These are phyloP conservation scores for Grosmannia penicillata DNA, from an alignment of 2,329 filamentous ascomycete genomes.

Conservation along the genomic window DNA sequence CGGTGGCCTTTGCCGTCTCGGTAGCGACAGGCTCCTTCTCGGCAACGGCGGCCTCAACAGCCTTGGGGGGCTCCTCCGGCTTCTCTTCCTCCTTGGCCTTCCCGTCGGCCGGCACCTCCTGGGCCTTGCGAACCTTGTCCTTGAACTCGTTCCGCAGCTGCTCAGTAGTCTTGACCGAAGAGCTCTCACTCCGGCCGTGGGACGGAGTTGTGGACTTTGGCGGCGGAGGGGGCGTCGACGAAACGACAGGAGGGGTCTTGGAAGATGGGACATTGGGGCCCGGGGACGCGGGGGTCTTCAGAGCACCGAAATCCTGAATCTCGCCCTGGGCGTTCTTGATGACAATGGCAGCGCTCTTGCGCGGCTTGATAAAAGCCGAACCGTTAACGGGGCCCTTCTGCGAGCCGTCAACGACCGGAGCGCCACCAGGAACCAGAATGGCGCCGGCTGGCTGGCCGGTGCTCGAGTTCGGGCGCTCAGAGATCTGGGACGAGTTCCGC, in stretches of 20 bases:
- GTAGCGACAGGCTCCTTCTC: neutral
- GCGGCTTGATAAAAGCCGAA: conserved; percentile 33
- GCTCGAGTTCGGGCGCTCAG: conserved; percentile 50
- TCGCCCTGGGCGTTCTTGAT: conserved; percentile 80
- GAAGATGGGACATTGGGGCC: conserved; percentile 34
- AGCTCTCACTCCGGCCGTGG: conserved; percentile 59
- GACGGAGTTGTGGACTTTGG: conserved; percentile 57
- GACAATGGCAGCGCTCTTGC: conserved; percentile 59
- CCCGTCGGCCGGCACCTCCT: conserved; percentile 12
- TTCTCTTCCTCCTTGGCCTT: conserved; percentile 15
- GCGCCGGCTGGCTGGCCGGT: conserved; percentile 49
- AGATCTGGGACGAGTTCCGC: conserved; percentile 66
- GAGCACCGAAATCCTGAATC: conserved; percentile 51
- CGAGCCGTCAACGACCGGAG: conserved; percentile 17
- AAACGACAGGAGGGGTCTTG: conserved; percentile 55
- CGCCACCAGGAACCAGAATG: conserved; percentile 31
- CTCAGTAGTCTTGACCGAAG: conserved; percentile 56
- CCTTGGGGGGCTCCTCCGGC: neutral
- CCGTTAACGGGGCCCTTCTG: conserved; percentile 20
- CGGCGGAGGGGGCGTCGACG: conserved; percentile 65
- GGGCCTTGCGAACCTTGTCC: conserved; percentile 51
- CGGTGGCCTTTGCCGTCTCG: conserved; percentile 1
- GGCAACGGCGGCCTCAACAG: neutral
- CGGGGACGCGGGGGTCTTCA: conserved; percentile 43
- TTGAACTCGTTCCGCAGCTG: conserved; percentile 75